These are phyloP conservation scores for Xerocomellus amylosporus DNA, from an alignment of 768 basidiomycete genomes.

Conservation along the genomic window DNA sequence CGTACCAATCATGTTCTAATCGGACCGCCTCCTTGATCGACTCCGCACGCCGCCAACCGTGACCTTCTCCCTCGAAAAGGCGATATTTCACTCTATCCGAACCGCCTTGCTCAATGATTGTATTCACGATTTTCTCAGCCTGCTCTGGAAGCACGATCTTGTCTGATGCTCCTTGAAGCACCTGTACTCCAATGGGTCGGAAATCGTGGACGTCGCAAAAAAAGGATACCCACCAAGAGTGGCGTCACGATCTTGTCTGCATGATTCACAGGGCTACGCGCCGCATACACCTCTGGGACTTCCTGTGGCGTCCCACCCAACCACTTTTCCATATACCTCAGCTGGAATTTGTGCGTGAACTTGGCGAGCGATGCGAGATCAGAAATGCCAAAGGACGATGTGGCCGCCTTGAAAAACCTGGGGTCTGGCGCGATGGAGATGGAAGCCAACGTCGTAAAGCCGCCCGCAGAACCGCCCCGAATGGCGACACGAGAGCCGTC, in stretches of 20 bases:
- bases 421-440: conserved; percentile 42
- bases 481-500: conserved; percentile 65
- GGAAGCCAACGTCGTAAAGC: conserved; percentile 59
- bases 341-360: conserved; percentile 74
- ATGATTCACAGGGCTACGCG: conserved; percentile 61
- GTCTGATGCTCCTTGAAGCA: conserved; percentile 66
- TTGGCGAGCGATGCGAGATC: conserved; percentile 55
- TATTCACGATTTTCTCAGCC: conserved; percentile 37
- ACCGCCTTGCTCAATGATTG: conserved; percentile 19
- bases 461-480: conserved; percentile 72
- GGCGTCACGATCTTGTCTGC: conserved; percentile 61
- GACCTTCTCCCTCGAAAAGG: conserved; percentile 45
- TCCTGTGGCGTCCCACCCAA: conserved; percentile 56
- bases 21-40: conserved; percentile 37
- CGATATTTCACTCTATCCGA: conserved; percentile 34
- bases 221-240: conserved; percentile 48
- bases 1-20: conserved; percentile 38
- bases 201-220: no score
- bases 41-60: conserved; percentile 37
- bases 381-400: conserved; percentile 66
- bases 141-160: conserved; percentile 67
- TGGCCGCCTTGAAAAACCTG: conserved; percentile 55
- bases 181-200: conserved; percentile 36
- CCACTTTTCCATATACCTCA: conserved; percentile 55
- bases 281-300: conserved; percentile 55